A percentile compares a stretch with the other conserved stretches of the same genome.
Evolutionary conservation across 495 filamentous ascomycete genomes (phyloP).

Genomic region (Hypoxylon intermedium): DNA sequence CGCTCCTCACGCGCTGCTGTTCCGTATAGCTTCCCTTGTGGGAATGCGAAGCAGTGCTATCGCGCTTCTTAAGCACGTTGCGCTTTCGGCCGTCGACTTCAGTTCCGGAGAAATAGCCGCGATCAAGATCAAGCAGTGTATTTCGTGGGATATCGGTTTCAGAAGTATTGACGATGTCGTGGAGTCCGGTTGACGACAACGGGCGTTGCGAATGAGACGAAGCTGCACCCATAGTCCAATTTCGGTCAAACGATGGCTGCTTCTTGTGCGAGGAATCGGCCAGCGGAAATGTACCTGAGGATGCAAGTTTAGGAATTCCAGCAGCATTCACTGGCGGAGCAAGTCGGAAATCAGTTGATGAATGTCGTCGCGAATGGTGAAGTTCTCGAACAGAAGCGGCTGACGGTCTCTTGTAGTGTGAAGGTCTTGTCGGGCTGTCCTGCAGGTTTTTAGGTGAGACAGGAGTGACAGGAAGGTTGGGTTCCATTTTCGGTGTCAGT

Average conservation of each 20-base stretch:
- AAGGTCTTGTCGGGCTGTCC: conserved; percentile 63
- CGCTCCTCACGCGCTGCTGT: conserved; percentile 67
- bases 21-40: conserved; percentile 76
- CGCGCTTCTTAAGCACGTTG: conserved; percentile 83
- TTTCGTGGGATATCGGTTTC: conserved; percentile 45
- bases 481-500: conserved; percentile 52
- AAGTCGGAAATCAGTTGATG: conserved; percentile 75
- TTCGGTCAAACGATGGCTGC: conserved; percentile 85
- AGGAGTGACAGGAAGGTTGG: conserved; percentile 48
- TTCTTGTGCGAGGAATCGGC: conserved; percentile 67
- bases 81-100: conserved; percentile 78
- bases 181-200: conserved; percentile 56
- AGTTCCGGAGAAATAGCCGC: conserved; percentile 92
- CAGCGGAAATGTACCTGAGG: conserved; percentile 46
- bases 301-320: conserved; percentile 46
- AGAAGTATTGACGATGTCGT: conserved; percentile 44
- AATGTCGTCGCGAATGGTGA: conserved; percentile 86
- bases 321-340: conserved; percentile 38
- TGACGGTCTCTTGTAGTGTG: conserved; percentile 65
- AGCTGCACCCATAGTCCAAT: conserved; percentile 79
- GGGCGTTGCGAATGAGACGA: conserved; percentile 47
- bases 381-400: conserved; percentile 85
- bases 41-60: conserved; percentile 63
- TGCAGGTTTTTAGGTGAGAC: conserved; percentile 53
- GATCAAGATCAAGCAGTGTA: conserved; percentile 70